Evolutionary conservation across 2,329 filamentous ascomycete genomes (phyloP).

Genomic region (Talaromyces sp.): DNA sequence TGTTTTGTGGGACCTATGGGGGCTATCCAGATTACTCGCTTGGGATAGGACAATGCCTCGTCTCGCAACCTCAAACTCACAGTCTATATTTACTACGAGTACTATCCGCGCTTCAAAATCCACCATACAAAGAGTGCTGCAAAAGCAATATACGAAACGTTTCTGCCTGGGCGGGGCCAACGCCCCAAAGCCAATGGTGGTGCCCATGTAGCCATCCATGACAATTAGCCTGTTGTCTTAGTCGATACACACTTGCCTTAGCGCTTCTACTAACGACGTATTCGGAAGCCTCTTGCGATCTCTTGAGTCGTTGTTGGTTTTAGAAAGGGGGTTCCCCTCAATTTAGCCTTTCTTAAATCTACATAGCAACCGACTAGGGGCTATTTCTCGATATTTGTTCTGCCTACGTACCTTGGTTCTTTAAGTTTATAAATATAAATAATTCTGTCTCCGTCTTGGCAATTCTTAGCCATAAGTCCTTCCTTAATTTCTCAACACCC

Average conservation of each 20-base stretch:
- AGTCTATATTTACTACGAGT: background rate
- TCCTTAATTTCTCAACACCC: background rate
- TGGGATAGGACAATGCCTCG: background rate
- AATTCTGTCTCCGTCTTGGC: background rate
- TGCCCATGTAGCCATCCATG: background rate
- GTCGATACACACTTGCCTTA: background rate
- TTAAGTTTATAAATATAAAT: background rate
- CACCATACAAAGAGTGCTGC: background rate
- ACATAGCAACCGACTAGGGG: too few relatives aligned
- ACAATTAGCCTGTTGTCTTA: background rate
- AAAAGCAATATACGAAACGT: conserved; percentile 2
- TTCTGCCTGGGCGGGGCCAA: conserved; percentile 4
- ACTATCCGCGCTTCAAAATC: background rate
- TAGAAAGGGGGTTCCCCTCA: background rate
- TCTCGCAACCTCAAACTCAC: background rate
- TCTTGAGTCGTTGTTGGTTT: background rate
- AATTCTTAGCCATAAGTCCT: background rate
- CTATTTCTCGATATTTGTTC: background rate
- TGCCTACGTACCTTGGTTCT: background rate
- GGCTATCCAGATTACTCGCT: background rate
- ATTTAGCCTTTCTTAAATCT: background rate
- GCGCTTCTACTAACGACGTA: background rate
- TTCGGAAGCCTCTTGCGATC: background rate
- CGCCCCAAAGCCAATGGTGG: background rate
- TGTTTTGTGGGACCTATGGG: background rate